Base-by-base conservation (phyloP, 2,329 filamentous ascomycete genomes). In the Paraphoma chrysanthemicola region DNA sequence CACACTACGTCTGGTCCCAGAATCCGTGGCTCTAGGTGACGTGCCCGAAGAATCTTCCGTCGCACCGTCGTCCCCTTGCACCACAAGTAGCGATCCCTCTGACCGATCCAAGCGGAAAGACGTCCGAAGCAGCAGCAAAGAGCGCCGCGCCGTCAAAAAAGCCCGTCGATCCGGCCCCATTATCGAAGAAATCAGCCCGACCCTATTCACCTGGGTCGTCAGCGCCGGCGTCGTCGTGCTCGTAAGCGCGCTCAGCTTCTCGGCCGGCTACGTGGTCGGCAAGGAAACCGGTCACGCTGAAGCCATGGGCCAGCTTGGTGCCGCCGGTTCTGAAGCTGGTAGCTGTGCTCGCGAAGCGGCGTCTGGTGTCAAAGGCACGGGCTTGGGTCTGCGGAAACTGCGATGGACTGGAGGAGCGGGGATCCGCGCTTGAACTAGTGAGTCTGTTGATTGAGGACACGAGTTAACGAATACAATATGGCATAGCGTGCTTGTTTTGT, bases 161-260 rank as follows among this genome's bases (percentile, higher is more conserved):
- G 73, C 73, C 6, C 76, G 78, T 16, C 72, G 73, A 49, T 67
- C 68, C 16, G 67, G 66, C 9, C 69, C 69, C 6, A 36, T 75
- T 9, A 67, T 74, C 16, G 78, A 79, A 31, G 74, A 77, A 6
- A 80, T 86, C 54, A 84, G 80, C 31, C 86, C 86, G 0, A 88
- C 86, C 0, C 76, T 89, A 8, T 82, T 89, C 63, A 88, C 86
- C 0, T 89, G 87, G 87, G 84, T 88, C 4, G 83, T 88, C 45
- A 86, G 85, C 47, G 87, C 87, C 0, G 86, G 87, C 2, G 86
- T 89, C 16, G 85, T 89, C 1, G 85, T 89, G 2, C 79, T 88
- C 0, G 83, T 89, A 53, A 86, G 84, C 14, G 87, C 86, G 2
- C 82, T 89, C 59, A 87, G 85, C 64, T 89, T 89, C 71, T 85